Conservation (phyloP, 2,329 filamentous ascomycete genomes). For the Exserohilum rostratum region DNA sequence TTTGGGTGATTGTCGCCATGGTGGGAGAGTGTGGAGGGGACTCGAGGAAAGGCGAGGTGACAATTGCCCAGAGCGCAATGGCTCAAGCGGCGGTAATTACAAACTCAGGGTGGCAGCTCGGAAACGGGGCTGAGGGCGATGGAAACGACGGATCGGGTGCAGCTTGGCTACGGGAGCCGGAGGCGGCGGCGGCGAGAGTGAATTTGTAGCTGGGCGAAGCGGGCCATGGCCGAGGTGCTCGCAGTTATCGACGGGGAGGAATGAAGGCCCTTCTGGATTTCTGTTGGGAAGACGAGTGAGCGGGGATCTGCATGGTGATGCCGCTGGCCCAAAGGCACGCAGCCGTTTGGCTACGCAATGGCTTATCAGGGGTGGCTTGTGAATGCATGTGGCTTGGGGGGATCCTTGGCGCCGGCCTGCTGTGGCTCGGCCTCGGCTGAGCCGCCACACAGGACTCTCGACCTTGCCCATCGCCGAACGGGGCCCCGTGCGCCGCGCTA, state of each 20-base stretch:
- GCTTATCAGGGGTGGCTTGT: conserved; percentile 9
- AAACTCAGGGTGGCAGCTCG: conserved; percentile 7
- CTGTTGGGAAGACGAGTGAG: conserved; percentile 26
- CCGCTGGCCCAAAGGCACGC: conserved; percentile 11
- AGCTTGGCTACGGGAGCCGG: conserved; percentile 23
- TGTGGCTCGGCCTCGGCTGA: conserved; percentile 7
- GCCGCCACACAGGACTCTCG: too few species aligned
- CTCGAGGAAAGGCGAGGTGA: neutral
- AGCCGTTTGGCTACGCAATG: conserved; percentile 9
- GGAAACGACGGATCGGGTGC: conserved; percentile 24
- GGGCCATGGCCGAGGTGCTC: conserved; percentile 15
- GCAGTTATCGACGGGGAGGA: conserved; percentile 17
- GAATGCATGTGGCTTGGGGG: conserved; percentile 11
- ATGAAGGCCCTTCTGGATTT: conserved; percentile 16
- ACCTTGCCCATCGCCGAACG: too few species aligned
- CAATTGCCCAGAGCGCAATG: conserved; percentile 8
- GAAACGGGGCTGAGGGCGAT: conserved; percentile 18
- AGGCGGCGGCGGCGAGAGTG: conserved; percentile 13
- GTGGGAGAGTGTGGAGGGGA: neutral
- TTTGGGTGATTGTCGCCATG: conserved; percentile 43
- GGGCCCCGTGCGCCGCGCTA: too few species aligned
- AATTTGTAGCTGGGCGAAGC: conserved; percentile 7
- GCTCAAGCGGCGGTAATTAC: conserved; percentile 7
- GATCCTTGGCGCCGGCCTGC: neutral
- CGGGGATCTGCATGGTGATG: conserved; percentile 23